phyloP scores from a whole-genome alignment of 805 yeast genomes.

The Yamadazyma olivae region DNA sequence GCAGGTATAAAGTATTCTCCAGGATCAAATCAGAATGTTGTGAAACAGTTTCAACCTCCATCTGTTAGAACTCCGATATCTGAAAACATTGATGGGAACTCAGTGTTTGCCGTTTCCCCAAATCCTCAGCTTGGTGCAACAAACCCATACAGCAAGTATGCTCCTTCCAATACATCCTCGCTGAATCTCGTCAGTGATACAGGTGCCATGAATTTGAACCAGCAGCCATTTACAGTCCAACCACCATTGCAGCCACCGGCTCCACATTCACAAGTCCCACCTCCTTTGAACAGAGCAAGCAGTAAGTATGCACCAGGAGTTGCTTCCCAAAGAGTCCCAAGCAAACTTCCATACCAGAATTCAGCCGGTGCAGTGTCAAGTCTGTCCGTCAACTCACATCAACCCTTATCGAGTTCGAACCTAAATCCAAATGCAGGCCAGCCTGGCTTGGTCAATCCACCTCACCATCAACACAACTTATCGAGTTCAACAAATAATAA shows the following conservation, averaged over 20 bases:
- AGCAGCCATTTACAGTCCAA: neutral
- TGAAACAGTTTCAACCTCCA: neutral
- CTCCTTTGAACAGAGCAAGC: conserved; percentile 8
- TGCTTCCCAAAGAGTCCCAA: conserved; percentile 1
- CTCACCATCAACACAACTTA: neutral
- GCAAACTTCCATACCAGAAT: conserved; percentile 11
- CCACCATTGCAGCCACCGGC: neutral
- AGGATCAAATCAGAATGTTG: neutral
- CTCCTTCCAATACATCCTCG: conserved; percentile 21
- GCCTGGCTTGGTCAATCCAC: neutral
- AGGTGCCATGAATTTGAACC: neutral
- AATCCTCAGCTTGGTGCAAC: neutral
- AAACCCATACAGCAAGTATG: conserved; percentile 11
- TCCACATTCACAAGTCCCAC: conserved; percentile 5
- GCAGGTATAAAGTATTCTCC: conserved; percentile 7
- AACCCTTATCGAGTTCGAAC: conserved; percentile 1
- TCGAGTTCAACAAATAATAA: neutral
- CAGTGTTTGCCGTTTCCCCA: conserved; percentile 9
- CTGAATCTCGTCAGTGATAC: conserved; percentile 11
- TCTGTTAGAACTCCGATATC: conserved; percentile 10
- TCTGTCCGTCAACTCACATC: conserved; percentile 13
- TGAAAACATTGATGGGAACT: conserved; percentile 6
- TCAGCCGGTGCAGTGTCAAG: conserved; percentile 6
- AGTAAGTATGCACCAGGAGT: conserved; percentile 12
- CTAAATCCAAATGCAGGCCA: neutral